These are phyloP conservation scores for Annulohypoxylon truncatum DNA, from an alignment of 2,329 filamentous ascomycete genomes.

Conservation along the genomic window DNA sequence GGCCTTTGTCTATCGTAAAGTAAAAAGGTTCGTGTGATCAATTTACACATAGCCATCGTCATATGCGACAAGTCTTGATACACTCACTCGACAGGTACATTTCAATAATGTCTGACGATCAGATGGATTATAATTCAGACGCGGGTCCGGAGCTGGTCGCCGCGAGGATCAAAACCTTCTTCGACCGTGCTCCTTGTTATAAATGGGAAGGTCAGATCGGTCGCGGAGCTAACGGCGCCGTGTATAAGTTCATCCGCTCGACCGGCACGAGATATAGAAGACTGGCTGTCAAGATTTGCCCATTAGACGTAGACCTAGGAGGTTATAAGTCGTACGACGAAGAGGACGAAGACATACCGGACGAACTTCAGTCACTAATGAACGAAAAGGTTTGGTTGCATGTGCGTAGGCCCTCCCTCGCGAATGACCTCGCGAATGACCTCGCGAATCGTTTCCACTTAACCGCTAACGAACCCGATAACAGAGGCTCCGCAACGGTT, in stretches of 20 bases:
- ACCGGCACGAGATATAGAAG: background rate
- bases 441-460: background rate
- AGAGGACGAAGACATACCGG: background rate
- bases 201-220: constrained; percentile 5
- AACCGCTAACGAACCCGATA: background rate
- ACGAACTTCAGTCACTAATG: constrained; percentile 3
- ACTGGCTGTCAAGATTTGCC: constrained; percentile 13
- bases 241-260: background rate
- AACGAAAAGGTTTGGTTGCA: constrained; percentile 9
- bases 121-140: constrained; percentile 5
- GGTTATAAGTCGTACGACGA: constrained; percentile 20
- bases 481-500: constrained; percentile 14
- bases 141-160: background rate
- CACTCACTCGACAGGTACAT: background rate
- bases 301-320: constrained; percentile 11
- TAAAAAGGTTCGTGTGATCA: background rate
- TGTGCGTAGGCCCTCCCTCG: background rate
- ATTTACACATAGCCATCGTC: too few species aligned
- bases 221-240: constrained; percentile 15
- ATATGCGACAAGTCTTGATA: background rate
- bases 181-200: constrained; percentile 3
- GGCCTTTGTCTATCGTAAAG: background rate
- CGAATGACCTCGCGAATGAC: background rate
- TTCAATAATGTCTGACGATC: constrained; percentile 4
- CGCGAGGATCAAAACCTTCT: constrained; percentile 14